A percentile compares a stretch with the other conserved stretches of the same genome.
Evolutionary conservation across 1,139 yeast genomes (phyloP).

Genomic region (Diutina pseudorugosa): DNA sequence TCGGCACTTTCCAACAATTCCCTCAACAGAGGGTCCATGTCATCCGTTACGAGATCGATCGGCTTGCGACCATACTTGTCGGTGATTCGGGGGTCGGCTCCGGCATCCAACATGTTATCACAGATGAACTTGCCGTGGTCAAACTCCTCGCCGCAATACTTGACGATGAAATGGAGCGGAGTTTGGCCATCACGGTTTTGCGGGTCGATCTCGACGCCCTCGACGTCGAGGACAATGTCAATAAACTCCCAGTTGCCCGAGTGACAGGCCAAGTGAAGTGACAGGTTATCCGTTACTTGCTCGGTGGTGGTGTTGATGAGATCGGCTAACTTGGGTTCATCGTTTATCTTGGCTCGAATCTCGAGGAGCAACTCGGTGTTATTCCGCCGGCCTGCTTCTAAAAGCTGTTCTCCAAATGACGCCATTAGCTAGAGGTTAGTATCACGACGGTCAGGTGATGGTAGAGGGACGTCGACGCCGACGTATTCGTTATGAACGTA

Average conservation of each 20-base stretch:
- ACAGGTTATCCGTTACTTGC: conserved; percentile 64
- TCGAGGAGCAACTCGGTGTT: conserved; percentile 63
- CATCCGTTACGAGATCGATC: conserved; percentile 48
- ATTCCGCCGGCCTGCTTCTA: conserved; percentile 83
- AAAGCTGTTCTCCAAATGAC: conserved; percentile 45
- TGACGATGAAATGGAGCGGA: conserved; percentile 80
- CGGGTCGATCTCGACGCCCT: conserved; percentile 87
- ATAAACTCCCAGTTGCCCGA: conserved; percentile 81
- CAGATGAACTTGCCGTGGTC: conserved; percentile 75
- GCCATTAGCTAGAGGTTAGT: background rate
- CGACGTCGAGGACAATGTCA: conserved; percentile 72
- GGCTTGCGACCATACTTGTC: conserved; percentile 53
- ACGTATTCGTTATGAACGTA: background rate
- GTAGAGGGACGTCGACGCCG: too few relatives aligned
- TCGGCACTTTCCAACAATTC: conserved; percentile 74
- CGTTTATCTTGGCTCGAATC: conserved; percentile 36
- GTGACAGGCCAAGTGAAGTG: conserved; percentile 72
- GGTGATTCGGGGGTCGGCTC: conserved; percentile 61
- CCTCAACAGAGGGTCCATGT: conserved; percentile 34
- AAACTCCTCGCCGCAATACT: conserved; percentile 64
- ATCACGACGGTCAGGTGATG: too few relatives aligned
- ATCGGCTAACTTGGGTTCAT: conserved; percentile 37
- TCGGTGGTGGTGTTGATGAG: conserved; percentile 64
- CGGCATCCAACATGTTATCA: conserved; percentile 82
- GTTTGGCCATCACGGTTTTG: conserved; percentile 70